These are phyloP conservation scores for Malus hybrid DNA, from an alignment of 331 rosid genomes.

Conservation along the genomic window DNA sequence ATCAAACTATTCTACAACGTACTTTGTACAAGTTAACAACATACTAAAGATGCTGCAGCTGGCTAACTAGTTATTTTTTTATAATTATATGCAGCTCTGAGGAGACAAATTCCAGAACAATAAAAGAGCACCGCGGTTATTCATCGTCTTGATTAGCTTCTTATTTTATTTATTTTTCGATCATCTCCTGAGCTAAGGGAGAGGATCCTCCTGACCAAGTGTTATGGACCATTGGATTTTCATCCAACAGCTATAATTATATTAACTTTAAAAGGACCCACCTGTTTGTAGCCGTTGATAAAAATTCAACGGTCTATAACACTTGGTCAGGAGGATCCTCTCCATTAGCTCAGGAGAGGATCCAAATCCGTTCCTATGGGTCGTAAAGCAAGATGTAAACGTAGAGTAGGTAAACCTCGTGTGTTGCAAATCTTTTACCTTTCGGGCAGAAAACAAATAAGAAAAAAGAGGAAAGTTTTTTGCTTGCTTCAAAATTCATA, in stretches of 20 bases:
- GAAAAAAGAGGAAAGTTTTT: neutral
- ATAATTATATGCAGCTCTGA: conserved; percentile 34
- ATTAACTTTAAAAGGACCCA: too few relatives aligned
- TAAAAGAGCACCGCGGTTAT: conserved; percentile 21
- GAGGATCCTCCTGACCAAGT: too few relatives aligned
- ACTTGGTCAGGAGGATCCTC: too few relatives aligned
- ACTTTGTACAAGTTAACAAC: neutral
- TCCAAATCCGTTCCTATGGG: neutral
- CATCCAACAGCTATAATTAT: too few relatives aligned
- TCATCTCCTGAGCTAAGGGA: neutral
- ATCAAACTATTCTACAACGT: neutral
- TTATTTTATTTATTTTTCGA: neutral
- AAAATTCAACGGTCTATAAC: too few relatives aligned
- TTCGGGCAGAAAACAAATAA: neutral
- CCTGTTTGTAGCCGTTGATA: too few relatives aligned
- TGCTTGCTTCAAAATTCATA: neutral
- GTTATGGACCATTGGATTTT: too few relatives aligned
- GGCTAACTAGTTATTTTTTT: conserved; percentile 14
- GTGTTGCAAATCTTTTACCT: too few relatives aligned
- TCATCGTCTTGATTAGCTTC: conserved; percentile 25
- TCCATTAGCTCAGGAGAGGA: too few relatives aligned
- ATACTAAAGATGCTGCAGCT: conserved; percentile 2
- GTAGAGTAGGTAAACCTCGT: neutral
- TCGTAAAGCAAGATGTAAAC: neutral
- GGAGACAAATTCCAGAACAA: conserved; percentile 18